Evolutionary conservation across 352 stramenopile genomes (phyloP), one percentile per base, ranked within the genome.

Genomic region (Globisporangium okanoganense): DNA sequence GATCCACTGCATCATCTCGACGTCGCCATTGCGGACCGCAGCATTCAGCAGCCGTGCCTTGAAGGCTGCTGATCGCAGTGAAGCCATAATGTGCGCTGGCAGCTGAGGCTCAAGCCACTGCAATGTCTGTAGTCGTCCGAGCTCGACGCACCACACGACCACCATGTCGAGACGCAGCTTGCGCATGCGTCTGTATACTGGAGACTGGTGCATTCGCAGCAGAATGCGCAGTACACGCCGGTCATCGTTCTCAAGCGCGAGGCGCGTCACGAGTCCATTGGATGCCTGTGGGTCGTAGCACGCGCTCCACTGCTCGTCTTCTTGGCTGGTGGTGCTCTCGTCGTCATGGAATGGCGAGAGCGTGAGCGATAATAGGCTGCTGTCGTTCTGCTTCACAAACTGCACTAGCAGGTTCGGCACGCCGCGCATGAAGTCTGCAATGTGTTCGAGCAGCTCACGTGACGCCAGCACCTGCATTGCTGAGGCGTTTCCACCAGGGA

Each of bases 1-100:
- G 50, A 56, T 18, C 50, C 50, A 56, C 31, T 33, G 33, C 50
- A 56, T 56, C 50, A 56, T 56, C 31, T 40, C n/a, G 10, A 56
- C 31, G 22, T 56, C 22, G 12, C 50, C 50, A 7, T 56, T 45
- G 3, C 10, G n/a, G 18, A 56, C 16, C n/a, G 50, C 50, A 40
- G 35, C 35, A 7, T 56, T 33, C 8, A 56, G 18, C 2, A 56
- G 9, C 50, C 33, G 31, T 12, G 31, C 50, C 10, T 40, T 22
- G 7, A 18, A 31, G 1, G 25, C 43, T 22, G 27, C 16, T 16
- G 24, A 31, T 2, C 13, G 27, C 24, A 52, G 45, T 5, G 45
- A 52, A 27, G 14, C 13, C 22, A 35, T 24, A 22, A 29, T 10
- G 3, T 52, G 45, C n/a, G 16, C 2, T 22, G 54, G 40, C 9